Percentiles rank a stretch among this genome's conserved stretches.
Conservation (phyloP, 768 basidiomycete species). For the Lactifluus hygrophoroides region DNA sequence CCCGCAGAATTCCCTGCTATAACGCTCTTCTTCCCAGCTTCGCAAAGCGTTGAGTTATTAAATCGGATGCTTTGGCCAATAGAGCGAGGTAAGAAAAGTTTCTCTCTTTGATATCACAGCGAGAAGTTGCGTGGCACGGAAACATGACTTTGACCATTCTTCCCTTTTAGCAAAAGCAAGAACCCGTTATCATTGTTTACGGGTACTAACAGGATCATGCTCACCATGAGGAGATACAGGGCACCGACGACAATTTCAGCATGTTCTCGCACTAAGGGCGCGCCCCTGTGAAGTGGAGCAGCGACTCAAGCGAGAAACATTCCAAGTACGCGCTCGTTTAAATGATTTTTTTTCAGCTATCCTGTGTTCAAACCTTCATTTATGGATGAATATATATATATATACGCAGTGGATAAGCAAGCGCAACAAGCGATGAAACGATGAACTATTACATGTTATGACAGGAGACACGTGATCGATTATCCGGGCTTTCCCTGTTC, state of each 20-base stretch:
- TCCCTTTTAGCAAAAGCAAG: conserved; percentile 60
- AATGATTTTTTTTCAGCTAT: background rate
- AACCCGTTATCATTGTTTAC: conserved; percentile 79
- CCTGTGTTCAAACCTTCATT: background rate
- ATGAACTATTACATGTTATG: too few relatives aligned
- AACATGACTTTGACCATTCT: background rate
- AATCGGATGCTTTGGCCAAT: conserved; percentile 75
- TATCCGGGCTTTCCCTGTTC: too few relatives aligned
- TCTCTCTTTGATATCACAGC: background rate
- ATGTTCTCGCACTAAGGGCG: conserved; percentile 32
- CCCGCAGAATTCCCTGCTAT: conserved; percentile 79
- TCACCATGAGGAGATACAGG: conserved; percentile 81
- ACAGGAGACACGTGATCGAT: too few relatives aligned
- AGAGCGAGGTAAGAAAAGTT: conserved; percentile 56
- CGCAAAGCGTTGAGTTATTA: conserved; percentile 81
- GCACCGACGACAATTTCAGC: conserved; percentile 55
- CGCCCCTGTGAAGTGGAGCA: too few relatives aligned
- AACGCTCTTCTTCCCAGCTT: conserved; percentile 74
- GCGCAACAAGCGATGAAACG: too few relatives aligned
- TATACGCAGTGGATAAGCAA: too few relatives aligned
- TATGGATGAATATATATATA: too few relatives aligned
- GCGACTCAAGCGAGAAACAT: background rate
- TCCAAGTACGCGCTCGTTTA: background rate
- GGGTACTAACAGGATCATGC: conserved; percentile 81
- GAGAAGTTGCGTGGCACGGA: background rate